Conservation (phyloP, 768 basidiomycete species). For the Termitomyces sp. region DNA sequence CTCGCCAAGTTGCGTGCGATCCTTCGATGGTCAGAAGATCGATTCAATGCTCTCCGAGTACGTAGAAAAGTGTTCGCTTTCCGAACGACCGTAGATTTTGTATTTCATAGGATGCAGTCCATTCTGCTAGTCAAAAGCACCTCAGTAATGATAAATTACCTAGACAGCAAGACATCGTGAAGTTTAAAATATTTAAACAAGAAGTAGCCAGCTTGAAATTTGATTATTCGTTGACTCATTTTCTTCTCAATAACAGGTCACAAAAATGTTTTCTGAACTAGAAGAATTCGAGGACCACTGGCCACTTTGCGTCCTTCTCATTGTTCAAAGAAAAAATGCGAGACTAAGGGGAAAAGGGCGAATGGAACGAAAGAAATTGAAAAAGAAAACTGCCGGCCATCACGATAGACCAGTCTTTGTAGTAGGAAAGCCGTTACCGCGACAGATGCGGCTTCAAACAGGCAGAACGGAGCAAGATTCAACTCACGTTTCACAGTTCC, state of each 20-base stretch:
- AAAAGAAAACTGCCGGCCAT: too few species aligned
- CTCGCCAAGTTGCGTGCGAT: neutral
- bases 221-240: neutral
- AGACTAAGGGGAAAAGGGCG: neutral
- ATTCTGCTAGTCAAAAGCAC: neutral
- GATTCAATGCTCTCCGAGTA: neutral
- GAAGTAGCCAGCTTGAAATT: neutral
- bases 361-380: neutral
- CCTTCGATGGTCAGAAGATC: neutral
- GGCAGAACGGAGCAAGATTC: neutral
- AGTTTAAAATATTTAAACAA: neutral
- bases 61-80: neutral
- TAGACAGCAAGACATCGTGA: neutral
- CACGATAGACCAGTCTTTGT: neutral
- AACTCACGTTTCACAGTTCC: neutral
- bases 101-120: neutral
- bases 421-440: neutral
- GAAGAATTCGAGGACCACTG: neutral
- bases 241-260: neutral
- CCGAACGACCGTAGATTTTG: neutral
- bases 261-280: neutral
- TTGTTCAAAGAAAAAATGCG: rapidly evolving
- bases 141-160: neutral
- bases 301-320: neutral
- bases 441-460: neutral